Conservation (phyloP, 2,329 filamentous ascomycete species). For the Fusarium mexicanum region DNA sequence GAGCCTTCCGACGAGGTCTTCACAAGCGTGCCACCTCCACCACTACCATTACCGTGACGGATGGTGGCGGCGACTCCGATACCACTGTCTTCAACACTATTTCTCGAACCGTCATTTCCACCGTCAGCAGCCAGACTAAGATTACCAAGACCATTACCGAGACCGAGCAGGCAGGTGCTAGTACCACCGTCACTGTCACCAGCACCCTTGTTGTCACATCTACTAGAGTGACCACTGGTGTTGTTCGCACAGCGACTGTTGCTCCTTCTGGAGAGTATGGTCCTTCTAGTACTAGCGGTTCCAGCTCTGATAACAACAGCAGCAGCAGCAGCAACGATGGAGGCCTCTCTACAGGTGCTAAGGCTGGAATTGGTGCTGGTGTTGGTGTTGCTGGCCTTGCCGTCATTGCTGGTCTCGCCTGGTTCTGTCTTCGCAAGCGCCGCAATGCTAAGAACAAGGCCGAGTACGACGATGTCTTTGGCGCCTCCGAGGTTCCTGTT, state of each 20-base stretch:
- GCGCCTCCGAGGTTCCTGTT: conserved; percentile 56
- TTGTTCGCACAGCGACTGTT: conserved; percentile 43
- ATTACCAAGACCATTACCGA: conserved; percentile 46
- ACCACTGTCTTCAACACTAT: conserved; percentile 44
- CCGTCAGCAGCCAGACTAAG: conserved; percentile 43
- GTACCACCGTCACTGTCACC: conserved; percentile 52
- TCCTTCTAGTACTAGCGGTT: conserved; percentile 20
- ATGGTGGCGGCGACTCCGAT: conserved; percentile 28
- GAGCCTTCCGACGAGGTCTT: conserved; percentile 38
- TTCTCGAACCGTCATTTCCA: conserved; percentile 47
- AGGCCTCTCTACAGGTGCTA: conserved; percentile 54
- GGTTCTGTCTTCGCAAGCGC: conserved; percentile 47
- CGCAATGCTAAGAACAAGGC: conserved; percentile 46
- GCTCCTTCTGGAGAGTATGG: conserved; percentile 41
- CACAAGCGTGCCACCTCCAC: conserved; percentile 50
- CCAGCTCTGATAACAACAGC: conserved; percentile 18
- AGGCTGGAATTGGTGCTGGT: conserved; percentile 56
- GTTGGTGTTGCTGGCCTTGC: conserved; percentile 50
- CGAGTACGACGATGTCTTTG: conserved; percentile 53
- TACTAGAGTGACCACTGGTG: conserved; percentile 46
- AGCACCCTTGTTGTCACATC: conserved; percentile 50
- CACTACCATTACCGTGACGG: conserved; percentile 46
- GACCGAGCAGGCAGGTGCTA: conserved; percentile 49
- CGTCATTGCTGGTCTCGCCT: conserved; percentile 44
- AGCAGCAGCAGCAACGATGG: conserved; percentile 28